phyloP scores from a whole-genome alignment of 495 filamentous ascomycete genomes.

The Podospora conica region DNA sequence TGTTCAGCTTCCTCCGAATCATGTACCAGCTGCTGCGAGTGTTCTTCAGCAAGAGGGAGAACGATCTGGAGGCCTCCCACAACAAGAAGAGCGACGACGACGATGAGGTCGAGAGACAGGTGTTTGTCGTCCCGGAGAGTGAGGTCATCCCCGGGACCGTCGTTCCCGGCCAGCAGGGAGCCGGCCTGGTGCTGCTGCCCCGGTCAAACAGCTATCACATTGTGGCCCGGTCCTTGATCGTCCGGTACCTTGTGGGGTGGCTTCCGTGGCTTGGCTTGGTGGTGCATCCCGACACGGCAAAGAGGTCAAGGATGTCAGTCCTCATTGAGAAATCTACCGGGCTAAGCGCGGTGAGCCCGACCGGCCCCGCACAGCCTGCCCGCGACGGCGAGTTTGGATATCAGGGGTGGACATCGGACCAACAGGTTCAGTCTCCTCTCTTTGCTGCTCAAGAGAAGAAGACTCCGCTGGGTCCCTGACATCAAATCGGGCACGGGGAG shows the following conservation, averaged over 20 bases:
- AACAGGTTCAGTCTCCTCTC: not conserved
- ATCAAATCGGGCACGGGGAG: no score
- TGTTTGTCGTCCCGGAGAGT: conserved; percentile 1
- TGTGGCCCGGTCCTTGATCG: conserved; percentile 9
- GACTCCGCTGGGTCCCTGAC: no score
- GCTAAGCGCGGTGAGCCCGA: conserved; percentile 8
- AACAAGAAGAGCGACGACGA: not conserved
- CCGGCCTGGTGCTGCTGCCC: not conserved
- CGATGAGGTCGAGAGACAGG: conserved; percentile 6
- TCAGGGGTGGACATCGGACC: not conserved
- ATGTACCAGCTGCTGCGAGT: conserved; percentile 14
- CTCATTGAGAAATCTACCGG: conserved; percentile 18
- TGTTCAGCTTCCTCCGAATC: conserved; percentile 21
- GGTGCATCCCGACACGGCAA: conserved; percentile 8
- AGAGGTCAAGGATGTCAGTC: conserved; percentile 7
- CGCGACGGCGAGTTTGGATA: not conserved
- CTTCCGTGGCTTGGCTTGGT: conserved; percentile 27
- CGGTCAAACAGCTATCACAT: conserved; percentile 14
- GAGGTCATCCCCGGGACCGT: not conserved
- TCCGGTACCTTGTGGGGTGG: conserved; percentile 18
- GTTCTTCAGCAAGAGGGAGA: conserved; percentile 3
- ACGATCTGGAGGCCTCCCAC: not conserved
- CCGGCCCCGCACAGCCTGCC: not conserved
- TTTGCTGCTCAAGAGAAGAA: not conserved
- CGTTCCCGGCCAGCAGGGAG: not conserved